These are phyloP conservation scores for Berberis vulgaris DNA, from an alignment of 164 flowering plant genomes.

Conservation along the genomic window DNA sequence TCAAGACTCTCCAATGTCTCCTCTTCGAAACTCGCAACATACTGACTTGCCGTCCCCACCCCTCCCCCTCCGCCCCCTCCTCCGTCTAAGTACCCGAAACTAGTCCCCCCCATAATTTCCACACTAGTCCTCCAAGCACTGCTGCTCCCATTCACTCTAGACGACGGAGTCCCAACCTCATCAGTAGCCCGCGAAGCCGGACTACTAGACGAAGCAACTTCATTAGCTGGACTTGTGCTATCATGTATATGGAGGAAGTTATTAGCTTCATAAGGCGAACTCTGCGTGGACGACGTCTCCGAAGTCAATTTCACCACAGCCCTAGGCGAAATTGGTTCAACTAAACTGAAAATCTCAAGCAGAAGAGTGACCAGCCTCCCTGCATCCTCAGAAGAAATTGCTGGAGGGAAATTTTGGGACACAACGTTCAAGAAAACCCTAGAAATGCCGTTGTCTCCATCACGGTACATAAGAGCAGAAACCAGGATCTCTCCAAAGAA, in stretches of 20 bases:
- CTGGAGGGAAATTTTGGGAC: conserved; percentile 50
- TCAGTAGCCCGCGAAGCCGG: conserved; percentile 20
- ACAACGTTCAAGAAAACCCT: conserved; percentile 56
- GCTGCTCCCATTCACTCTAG: conserved; percentile 10
- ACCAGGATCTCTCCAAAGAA: conserved; percentile 46
- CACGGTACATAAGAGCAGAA: conserved; percentile 9
- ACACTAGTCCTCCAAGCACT: conserved; percentile 15
- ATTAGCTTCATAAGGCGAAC: conserved; percentile 34
- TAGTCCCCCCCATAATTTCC: conserved; percentile 31
- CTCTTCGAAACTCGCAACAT: conserved; percentile 57
- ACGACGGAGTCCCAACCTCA: conserved; percentile 26
- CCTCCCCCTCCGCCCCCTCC: conserved; percentile 32
- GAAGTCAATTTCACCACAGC: no score
- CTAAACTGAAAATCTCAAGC: conserved; percentile 32
- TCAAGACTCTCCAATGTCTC: conserved; percentile 74
- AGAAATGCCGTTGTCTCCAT: conserved; percentile 27
- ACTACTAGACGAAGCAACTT: conserved; percentile 36
- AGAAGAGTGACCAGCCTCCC: conserved; percentile 41
- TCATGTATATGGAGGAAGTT: conserved; percentile 22
- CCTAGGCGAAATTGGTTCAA: conserved; percentile 11
- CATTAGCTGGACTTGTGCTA: conserved; percentile 37
- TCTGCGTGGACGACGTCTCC: conserved; percentile 43
- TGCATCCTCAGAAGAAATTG: conserved; percentile 42
- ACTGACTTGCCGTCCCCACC: conserved; percentile 24
- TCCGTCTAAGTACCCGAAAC: not conserved